phyloP scores from a whole-genome alignment of 768 basidiomycete genomes.

The Boletales sp. region DNA sequence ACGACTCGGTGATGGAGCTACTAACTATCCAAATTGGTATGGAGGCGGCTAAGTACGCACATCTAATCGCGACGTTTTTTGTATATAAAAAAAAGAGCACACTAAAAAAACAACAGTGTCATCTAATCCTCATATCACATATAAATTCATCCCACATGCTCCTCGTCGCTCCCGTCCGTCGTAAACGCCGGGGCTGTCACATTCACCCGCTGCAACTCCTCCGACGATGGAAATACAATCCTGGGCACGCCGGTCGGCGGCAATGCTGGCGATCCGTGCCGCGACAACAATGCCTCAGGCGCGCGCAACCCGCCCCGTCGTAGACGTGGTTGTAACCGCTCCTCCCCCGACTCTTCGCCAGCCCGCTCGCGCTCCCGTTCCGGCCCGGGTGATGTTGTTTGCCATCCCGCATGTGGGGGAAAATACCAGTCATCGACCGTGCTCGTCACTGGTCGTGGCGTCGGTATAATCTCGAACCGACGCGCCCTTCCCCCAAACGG shows the following conservation, averaged over 20 bases:
- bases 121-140: too few species aligned
- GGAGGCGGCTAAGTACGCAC: too few species aligned
- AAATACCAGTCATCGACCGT: conserved; percentile 32
- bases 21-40: too few species aligned
- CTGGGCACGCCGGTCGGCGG: conserved; percentile 18
- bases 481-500: conserved; percentile 43
- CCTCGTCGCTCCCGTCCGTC: conserved; percentile 4
- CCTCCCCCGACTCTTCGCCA: conserved; percentile 30
- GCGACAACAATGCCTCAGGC: conserved; percentile 55
- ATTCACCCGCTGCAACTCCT: conserved; percentile 19
- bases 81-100: too few species aligned
- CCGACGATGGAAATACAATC: conserved; percentile 19
- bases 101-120: too few species aligned
- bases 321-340: conserved; percentile 47
- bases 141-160: conserved; percentile 14
- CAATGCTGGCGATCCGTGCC: conserved; percentile 37
- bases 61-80: too few species aligned
- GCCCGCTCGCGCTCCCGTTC: conserved; percentile 1
- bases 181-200: conserved; percentile 6
- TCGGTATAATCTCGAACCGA: conserved; percentile 38
- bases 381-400: conserved; percentile 15
- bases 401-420: conserved; percentile 25
- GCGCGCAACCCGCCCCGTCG: conserved; percentile 66
- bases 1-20: too few species aligned
- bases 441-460: conserved; percentile 27